phyloP scores from a whole-genome alignment of 1,284 basidiomycete genomes.

The Sporisorium sorghi region DNA sequence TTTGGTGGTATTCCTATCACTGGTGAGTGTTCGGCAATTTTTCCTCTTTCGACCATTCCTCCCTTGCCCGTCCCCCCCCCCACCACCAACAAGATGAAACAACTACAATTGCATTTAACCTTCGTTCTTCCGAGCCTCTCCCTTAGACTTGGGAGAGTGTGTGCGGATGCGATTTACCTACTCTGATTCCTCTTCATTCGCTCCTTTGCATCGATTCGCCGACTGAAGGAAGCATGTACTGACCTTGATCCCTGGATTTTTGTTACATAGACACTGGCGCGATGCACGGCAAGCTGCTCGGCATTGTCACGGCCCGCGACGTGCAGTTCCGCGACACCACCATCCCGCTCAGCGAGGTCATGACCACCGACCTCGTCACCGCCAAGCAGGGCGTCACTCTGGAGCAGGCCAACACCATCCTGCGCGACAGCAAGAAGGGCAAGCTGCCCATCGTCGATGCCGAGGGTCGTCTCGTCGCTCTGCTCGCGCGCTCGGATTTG shows the following conservation, averaged over 20 bases:
- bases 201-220: background rate
- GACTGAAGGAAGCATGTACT: background rate
- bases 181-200: constrained; percentile 65
- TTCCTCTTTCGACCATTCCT: background rate
- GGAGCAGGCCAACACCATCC: constrained; percentile 89
- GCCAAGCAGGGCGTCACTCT: constrained; percentile 75
- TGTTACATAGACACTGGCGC: constrained; percentile 79
- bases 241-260: background rate
- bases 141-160: constrained; percentile 78
- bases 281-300: constrained; percentile 88
- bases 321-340: constrained; percentile 87
- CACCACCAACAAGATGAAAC: constrained; percentile 38
- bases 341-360: constrained; percentile 82
- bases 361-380: constrained; percentile 75
- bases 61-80: background rate
- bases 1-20: constrained; percentile 99
- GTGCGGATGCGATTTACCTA: constrained; percentile 75
- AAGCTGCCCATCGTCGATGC: constrained; percentile 77
- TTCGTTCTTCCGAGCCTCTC: constrained; percentile 85
- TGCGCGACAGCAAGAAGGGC: constrained; percentile 96
- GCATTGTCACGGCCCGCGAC: constrained; percentile 96
- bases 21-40: constrained; percentile 76
- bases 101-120: constrained; percentile 73
- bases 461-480: constrained; percentile 61
- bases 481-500: constrained; percentile 82